phyloP scores from a whole-genome alignment of 305 asterid species.

The Fraxinus floribunda region DNA sequence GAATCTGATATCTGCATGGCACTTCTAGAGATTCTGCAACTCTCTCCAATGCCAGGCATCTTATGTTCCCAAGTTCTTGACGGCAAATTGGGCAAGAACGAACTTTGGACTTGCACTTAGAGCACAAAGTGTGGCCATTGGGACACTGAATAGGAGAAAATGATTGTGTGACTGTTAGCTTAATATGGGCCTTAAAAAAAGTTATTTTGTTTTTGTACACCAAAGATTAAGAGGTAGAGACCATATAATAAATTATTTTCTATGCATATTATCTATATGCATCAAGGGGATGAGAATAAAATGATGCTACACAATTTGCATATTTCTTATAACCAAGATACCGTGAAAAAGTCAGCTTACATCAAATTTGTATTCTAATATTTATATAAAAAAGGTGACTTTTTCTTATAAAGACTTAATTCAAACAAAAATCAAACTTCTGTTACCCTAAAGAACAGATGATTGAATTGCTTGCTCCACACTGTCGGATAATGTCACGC shows the following conservation, averaged over 20 bases:
- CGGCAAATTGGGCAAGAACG: constrained; percentile 45
- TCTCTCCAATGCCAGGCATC: constrained; percentile 49
- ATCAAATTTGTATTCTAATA: background rate
- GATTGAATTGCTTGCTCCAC: background rate
- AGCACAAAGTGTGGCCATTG: constrained; percentile 51
- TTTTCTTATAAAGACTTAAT: background rate
- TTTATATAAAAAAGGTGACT: background rate
- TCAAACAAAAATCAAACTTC: background rate
- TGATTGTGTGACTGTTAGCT: background rate
- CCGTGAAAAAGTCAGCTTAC: background rate
- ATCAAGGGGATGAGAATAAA: background rate
- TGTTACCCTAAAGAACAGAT: background rate
- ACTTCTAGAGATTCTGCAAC: constrained; percentile 48
- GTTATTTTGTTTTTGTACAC: background rate
- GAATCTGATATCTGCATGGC: constrained; percentile 39
- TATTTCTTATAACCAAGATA: background rate
- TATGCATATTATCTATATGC: background rate
- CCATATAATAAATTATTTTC: background rate
- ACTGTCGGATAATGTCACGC: background rate
- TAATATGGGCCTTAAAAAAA: background rate
- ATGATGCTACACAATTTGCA: background rate
- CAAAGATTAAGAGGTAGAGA: background rate
- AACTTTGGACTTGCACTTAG: constrained; percentile 40
- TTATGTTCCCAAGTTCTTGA: constrained; percentile 47
- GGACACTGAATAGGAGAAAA: constrained; percentile 35